phyloP scores from a whole-genome alignment of 176 grass and related monocot genomes.

The Urochloa ruziziensis region DNA sequence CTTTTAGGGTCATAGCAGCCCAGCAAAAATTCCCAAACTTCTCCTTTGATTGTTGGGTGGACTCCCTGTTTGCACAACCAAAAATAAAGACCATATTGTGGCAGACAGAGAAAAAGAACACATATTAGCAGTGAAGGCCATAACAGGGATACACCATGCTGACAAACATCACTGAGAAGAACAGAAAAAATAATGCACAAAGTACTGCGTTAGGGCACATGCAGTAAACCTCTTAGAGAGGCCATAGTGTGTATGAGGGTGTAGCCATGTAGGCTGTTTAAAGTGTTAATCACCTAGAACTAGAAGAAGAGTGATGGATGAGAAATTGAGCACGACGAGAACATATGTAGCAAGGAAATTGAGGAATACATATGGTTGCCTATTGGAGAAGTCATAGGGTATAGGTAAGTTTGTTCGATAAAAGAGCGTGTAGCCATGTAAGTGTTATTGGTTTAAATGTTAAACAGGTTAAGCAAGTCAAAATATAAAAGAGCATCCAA shows the following conservation, averaged over 20 bases:
- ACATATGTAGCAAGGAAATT: not conserved
- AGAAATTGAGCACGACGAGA: not conserved
- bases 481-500: not conserved
- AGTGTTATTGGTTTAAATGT: not conserved
- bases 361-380: not conserved
- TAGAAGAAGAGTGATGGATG: not conserved
- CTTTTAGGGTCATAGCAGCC: slow-evolving; percentile 94
- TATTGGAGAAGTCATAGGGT: too few relatives aligned
- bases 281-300: not conserved
- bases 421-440: not conserved
- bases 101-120: not conserved
- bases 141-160: slow-evolving; percentile 9
- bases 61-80: slow-evolving; percentile 58
- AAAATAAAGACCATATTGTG: slow-evolving; percentile 7
- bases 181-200: too few relatives aligned
- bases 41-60: slow-evolving; percentile 91
- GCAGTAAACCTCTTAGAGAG: not conserved
- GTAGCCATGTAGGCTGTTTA: not conserved
- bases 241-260: not conserved
- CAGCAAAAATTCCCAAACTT: slow-evolving; percentile 94
- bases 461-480: not conserved
- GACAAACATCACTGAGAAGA: slow-evolving; percentile 2
- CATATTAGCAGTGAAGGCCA: not conserved
- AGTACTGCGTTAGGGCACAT: too few relatives aligned
- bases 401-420: not conserved